Percentiles rank a stretch among this genome's conserved stretches.
These are phyloP conservation scores for Volvox africanus DNA, from an alignment of 139 green algal genomes.

Conservation along the genomic window DNA sequence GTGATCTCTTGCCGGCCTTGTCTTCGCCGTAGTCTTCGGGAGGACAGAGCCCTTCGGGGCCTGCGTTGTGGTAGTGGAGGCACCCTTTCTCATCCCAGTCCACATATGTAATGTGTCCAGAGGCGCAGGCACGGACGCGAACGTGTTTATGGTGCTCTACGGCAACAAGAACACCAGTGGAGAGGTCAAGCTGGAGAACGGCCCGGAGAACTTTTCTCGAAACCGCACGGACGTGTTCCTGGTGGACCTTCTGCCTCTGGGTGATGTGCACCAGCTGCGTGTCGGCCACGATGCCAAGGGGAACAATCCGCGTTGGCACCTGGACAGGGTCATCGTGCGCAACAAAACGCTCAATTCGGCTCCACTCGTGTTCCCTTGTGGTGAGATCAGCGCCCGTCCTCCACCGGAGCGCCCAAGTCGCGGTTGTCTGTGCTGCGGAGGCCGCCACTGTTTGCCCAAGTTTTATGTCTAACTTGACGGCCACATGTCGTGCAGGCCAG, in stretches of 20 bases:
- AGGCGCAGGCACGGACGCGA: constrained; percentile 57
- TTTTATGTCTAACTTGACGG: not conserved
- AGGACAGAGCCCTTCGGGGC: too few species aligned
- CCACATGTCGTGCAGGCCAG: constrained; percentile 9
- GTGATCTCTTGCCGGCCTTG: too few species aligned
- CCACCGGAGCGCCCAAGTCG: too few species aligned
- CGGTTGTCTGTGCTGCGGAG: not conserved
- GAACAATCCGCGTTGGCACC: constrained; percentile 58
- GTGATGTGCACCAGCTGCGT: constrained; percentile 49
- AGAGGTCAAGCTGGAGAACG: constrained; percentile 54
- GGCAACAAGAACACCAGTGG: constrained; percentile 55
- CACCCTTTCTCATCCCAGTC: too few species aligned
- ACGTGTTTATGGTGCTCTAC: constrained; percentile 60
- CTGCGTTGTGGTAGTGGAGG: too few species aligned
- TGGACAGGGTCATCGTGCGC: constrained; percentile 51
- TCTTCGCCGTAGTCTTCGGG: too few species aligned
- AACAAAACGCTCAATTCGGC: constrained; percentile 50
- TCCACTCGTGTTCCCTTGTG: constrained; percentile 57
- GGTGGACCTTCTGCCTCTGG: constrained; percentile 51
- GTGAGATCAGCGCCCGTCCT: constrained; percentile 4
- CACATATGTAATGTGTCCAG: not conserved
- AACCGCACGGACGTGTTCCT: constrained; percentile 54
- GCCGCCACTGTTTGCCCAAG: too few species aligned
- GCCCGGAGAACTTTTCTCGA: constrained; percentile 51
- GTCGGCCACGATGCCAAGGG: constrained; percentile 65